A percentile compares a stretch with the other conserved stretches of the same genome.
Evolutionary conservation across 148 eudicot genomes (phyloP).

Genomic region (Rhododendron mucronatum): DNA sequence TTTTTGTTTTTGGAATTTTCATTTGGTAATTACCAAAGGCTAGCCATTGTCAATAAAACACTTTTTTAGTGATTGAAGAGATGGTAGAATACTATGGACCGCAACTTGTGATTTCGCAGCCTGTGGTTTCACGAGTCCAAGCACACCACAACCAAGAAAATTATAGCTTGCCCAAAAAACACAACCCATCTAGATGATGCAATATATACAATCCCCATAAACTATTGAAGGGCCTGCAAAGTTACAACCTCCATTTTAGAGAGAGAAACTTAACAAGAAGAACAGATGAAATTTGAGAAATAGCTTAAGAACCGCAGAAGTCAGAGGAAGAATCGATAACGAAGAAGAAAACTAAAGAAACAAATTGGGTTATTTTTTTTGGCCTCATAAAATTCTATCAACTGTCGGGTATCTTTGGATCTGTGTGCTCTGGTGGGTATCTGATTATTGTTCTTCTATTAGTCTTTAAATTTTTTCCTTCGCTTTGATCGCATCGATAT

Average conservation of each 20-base stretch:
- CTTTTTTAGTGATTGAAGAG: background rate
- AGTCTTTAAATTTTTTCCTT: background rate
- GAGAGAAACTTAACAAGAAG: background rate
- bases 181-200: background rate
- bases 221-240: background rate
- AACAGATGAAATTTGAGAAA: background rate
- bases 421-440: conserved; percentile 16
- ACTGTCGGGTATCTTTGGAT: background rate
- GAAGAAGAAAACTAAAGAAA: background rate
- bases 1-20: background rate
- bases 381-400: background rate
- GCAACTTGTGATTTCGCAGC: background rate
- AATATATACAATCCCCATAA: background rate
- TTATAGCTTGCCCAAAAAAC: background rate
- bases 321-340: background rate
- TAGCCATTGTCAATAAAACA: background rate
- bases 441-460: background rate
- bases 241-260: background rate
- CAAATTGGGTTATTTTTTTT: background rate
- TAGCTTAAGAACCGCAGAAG: conserved; percentile 5
- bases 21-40: background rate
- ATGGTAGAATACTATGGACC: background rate
- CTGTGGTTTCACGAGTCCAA: background rate
- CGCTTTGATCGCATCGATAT: conserved; percentile 11
- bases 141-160: conserved; percentile 6